Percentiles rank a stretch among this genome's conserved stretches.
These are phyloP conservation scores for Casuarina glauca DNA, from an alignment of 306 rosid genomes.

Conservation along the genomic window DNA sequence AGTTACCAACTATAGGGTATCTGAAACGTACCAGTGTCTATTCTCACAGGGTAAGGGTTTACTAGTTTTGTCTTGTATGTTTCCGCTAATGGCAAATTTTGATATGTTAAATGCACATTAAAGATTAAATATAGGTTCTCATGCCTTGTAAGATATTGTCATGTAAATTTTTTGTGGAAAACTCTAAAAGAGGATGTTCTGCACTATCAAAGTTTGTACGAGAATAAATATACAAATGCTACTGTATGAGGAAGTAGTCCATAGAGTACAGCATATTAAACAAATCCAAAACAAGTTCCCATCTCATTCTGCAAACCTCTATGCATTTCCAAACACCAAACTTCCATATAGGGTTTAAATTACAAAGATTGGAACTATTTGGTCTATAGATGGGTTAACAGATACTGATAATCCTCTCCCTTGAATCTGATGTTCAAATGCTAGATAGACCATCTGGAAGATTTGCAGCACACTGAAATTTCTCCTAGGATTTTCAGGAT, in stretches of 20 bases:
- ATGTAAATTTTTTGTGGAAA: constrained; percentile 19
- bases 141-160: not conserved
- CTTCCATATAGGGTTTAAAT: constrained; percentile 32
- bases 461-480: constrained; percentile 1
- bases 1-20: too few species aligned
- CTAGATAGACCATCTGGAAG: constrained; percentile 9
- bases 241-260: constrained; percentile 30
- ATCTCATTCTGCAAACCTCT: constrained; percentile 36
- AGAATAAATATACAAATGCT: constrained; percentile 39
- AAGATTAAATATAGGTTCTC: not conserved
- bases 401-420: constrained; percentile 39
- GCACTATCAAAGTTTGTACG: constrained; percentile 22
- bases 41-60: not conserved
- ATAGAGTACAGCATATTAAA: constrained; percentile 36
- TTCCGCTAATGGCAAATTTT: not conserved
- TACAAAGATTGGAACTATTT: constrained; percentile 20
- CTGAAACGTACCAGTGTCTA: not conserved
- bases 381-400: constrained; percentile 23
- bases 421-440: constrained; percentile 29
- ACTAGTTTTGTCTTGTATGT: not conserved
- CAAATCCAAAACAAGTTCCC: constrained; percentile 19
- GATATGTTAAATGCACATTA: not conserved
- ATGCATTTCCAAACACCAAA: constrained; percentile 39
- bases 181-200: constrained; percentile 22
- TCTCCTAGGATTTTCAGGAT: constrained; percentile 21